A percentile compares a stretch with the other conserved stretches of the same genome.
Evolutionary conservation across 306 rosid species (phyloP).

Genomic region (Pyrus bretschneideri): DNA sequence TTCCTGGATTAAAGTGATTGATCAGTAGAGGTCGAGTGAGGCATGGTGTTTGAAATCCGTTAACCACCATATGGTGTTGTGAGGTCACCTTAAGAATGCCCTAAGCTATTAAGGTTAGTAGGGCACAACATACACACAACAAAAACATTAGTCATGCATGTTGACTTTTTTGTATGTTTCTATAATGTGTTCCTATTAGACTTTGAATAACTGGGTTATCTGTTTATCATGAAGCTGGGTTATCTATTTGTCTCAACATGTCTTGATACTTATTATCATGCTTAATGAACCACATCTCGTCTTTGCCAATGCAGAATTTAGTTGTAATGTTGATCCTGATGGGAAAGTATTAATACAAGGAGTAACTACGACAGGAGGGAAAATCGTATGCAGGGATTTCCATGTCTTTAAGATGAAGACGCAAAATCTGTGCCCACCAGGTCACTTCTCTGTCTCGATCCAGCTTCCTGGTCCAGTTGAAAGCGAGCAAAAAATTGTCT

Average conservation of each 20-base stretch:
- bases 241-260: background rate
- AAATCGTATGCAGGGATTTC: conserved; percentile 48
- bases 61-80: too few relatives aligned
- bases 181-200: background rate
- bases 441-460: conserved; percentile 61
- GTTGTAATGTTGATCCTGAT: conserved; percentile 51
- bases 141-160: background rate
- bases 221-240: background rate
- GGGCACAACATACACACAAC: too few relatives aligned
- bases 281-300: conserved; percentile 6
- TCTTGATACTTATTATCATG: background rate
- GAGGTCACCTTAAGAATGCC: too few relatives aligned
- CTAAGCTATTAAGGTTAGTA: too few relatives aligned
- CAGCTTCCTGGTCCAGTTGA: conserved; percentile 81
- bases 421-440: conserved; percentile 70
- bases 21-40: too few relatives aligned
- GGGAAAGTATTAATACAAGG: conserved; percentile 57
- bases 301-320: conserved; percentile 54
- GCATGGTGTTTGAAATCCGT: too few relatives aligned
- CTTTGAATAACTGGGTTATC: background rate
- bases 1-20: too few relatives aligned
- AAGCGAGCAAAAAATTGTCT: conserved; percentile 50
- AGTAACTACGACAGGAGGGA: conserved; percentile 71
- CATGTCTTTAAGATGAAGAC: conserved; percentile 74
- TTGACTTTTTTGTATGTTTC: background rate